Base-by-base conservation (phyloP, 352 stramenopile species). In the Globisporangium yorkense region DNA sequence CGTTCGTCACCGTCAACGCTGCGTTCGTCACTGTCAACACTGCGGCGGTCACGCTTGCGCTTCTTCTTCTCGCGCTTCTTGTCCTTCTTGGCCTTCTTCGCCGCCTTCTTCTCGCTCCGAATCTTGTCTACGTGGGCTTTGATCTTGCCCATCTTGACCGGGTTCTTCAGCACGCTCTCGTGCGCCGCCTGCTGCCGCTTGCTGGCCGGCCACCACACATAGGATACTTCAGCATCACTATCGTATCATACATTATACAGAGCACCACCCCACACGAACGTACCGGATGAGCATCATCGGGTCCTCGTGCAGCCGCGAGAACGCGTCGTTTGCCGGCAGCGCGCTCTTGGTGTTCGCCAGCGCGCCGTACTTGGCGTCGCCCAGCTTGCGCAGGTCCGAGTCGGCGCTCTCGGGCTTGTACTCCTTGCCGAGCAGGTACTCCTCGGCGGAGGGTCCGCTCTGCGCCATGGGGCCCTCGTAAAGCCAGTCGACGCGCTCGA, bases 401-500 rank as follows among this genome's bases (percentile, higher is more conserved):
- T 77, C 66, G 0, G 64, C 70, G 9, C 75, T 66, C 35, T 83
- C 70, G 0, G 63, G 63, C 57, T 88, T 83, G 65, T 80, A 88
- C 56, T 93, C 84, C 63, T 98, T 98, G 4, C 96, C 94, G 43
- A 99, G 62, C 51, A 99, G 70, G 69, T 96, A 98, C 16, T 97
- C 89, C 57, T 98, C 92, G 62, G 72, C 68, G 18, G 74, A 89
- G 56, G 78, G 82, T 43, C 83, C 72, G 44, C 63, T 66, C 57
- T 74, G 74, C 29, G 81, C 84, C 62, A 90, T 92, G n/a, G 90
- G 88, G 0, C 85, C 92, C 71, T 98, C 89, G 64, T 98, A 99
- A 92, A 99, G 98, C 95, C 95, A 99, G 66, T 98, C 87, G 5
- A 98, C 62, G 6, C 86, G 81, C 69, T 96, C 94, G n/a, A 89